These are phyloP conservation scores for Cryptococcus sp. DNA, from an alignment of 1,284 basidiomycete genomes.

Conservation along the genomic window DNA sequence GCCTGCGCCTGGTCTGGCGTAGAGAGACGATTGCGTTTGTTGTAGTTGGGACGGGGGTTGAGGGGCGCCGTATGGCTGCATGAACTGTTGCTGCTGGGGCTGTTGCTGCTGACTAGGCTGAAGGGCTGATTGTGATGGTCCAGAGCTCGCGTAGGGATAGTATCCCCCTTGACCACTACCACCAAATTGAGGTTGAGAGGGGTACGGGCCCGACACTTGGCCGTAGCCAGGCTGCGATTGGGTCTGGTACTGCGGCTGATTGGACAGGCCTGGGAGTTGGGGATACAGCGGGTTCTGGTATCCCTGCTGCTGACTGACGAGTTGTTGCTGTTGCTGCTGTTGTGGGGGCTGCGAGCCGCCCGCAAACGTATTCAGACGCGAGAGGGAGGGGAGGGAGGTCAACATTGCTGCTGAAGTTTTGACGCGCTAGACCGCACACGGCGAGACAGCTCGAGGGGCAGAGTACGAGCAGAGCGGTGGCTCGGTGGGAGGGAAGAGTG, in stretches of 20 bases:
- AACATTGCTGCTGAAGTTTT: slow-evolving; percentile 3
- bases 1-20: background rate
- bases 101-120: background rate
- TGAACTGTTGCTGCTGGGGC: slow-evolving; percentile 6
- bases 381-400: slow-evolving; percentile 19
- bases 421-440: background rate
- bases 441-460: background rate
- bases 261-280: slow-evolving; percentile 12
- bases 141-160: background rate
- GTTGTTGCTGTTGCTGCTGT: background rate
- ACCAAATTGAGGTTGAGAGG: slow-evolving; percentile 7
- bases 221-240: background rate
- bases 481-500: background rate
- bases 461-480: background rate
- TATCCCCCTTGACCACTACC: background rate
- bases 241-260: slow-evolving; percentile 1
- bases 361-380: slow-evolving; percentile 15
- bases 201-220: background rate
- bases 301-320: background rate
- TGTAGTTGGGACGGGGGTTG: slow-evolving; percentile 14
- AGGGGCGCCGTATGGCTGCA: background rate
- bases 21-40: slow-evolving; percentile 1
- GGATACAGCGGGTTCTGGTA: slow-evolving; percentile 3
- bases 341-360: background rate
- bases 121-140: background rate